Percentiles rank a stretch among this genome's conserved stretches.
Conservation (phyloP, 768 basidiomycete species). For the Lactarius evosmus region DNA sequence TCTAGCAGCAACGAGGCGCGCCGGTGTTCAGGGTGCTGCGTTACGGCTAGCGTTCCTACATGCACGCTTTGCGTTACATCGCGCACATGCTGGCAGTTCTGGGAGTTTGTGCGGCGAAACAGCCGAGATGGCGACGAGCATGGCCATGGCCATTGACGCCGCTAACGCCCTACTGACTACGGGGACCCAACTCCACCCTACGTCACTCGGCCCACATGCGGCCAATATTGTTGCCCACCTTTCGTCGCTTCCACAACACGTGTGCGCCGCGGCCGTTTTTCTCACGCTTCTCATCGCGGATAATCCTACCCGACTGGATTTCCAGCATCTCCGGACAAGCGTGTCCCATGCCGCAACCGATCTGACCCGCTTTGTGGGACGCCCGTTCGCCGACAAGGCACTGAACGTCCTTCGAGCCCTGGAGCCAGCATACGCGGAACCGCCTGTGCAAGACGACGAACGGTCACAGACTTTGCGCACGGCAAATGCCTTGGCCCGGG, state of each 20-base stretch:
- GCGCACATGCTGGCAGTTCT: constrained; percentile 59
- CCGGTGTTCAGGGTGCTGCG: constrained; percentile 79
- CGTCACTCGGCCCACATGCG: constrained; percentile 66
- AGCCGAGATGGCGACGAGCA: constrained; percentile 39
- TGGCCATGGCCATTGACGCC: constrained; percentile 71
- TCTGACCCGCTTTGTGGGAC: constrained; percentile 61
- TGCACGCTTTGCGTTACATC: constrained; percentile 80
- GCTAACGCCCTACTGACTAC: constrained; percentile 78
- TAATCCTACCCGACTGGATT: constrained; percentile 76
- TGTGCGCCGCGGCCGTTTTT: constrained; percentile 86
- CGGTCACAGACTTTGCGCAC: constrained; percentile 59
- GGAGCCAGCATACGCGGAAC: constrained; percentile 67
- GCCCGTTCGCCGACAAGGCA: constrained; percentile 71
- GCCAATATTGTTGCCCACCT: constrained; percentile 77
- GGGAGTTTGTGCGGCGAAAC: constrained; percentile 24
- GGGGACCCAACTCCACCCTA: constrained; percentile 70
- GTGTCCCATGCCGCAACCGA: constrained; percentile 66
- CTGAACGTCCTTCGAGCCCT: constrained; percentile 67
- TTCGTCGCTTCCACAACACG: constrained; percentile 80
- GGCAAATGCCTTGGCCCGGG: constrained; percentile 73
- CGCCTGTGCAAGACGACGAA: constrained; percentile 47
- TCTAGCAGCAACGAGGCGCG: constrained; percentile 54
- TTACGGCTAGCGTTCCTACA: constrained; percentile 75
- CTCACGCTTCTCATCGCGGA: constrained; percentile 87
- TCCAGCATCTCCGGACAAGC: constrained; percentile 69